phyloP scores from a whole-genome alignment of 2,329 filamentous ascomycete genomes.

The Coniochaeta sp. region DNA sequence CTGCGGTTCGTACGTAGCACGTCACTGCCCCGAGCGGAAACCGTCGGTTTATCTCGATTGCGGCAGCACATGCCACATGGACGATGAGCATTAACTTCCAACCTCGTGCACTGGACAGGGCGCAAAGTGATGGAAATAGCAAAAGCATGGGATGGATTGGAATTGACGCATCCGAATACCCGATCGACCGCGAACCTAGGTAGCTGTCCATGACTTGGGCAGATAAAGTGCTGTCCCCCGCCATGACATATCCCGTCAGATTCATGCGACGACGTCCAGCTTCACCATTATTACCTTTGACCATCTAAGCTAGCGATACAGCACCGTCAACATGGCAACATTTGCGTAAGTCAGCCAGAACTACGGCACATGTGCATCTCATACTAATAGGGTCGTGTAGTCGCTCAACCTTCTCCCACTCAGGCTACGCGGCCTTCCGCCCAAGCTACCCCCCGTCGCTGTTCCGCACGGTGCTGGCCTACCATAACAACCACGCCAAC shows the following conservation, averaged over 20 bases:
- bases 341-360: neutral
- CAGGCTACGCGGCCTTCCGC: conserved; percentile 52
- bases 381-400: conserved; percentile 27
- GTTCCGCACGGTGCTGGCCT: conserved; percentile 45
- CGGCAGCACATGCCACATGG: neutral
- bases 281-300: neutral
- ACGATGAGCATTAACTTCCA: neutral
- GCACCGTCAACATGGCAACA: neutral
- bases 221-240: neutral
- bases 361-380: neutral
- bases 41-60: neutral
- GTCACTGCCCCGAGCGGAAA: conserved; percentile 5
- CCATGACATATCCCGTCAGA: neutral
- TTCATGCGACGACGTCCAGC: neutral
- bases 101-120: neutral
- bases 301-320: neutral
- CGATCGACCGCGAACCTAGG: too few relatives aligned
- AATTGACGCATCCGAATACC: neutral
- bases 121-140: neutral
- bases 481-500: conserved; percentile 34
- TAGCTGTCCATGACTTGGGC: neutral
- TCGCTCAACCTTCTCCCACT: conserved; percentile 47
- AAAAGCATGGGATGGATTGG: neutral
- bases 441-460: conserved; percentile 50
- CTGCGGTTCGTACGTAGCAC: too few relatives aligned